These are phyloP conservation scores for Picocystis salinarum DNA, from an alignment of 139 green algal species.

Conservation along the genomic window DNA sequence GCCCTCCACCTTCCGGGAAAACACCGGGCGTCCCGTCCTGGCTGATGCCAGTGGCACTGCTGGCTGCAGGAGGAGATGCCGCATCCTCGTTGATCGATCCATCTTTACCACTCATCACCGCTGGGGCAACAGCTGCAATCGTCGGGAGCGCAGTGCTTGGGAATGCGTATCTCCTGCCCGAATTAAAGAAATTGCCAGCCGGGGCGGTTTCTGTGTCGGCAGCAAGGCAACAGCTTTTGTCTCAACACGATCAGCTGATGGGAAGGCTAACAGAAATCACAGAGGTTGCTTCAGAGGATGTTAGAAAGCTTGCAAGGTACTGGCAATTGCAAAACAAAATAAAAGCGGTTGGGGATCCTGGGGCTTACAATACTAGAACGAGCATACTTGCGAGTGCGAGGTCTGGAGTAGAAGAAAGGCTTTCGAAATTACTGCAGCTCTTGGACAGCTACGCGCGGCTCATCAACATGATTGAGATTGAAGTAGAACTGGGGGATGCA, in stretches of 20 bases:
- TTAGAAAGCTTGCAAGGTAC: slow-evolving; percentile 55
- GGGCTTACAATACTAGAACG: slow-evolving; percentile 13
- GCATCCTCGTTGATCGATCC: slow-evolving; percentile 56
- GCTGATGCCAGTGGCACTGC: slow-evolving; percentile 37
- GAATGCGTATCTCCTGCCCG: slow-evolving; percentile 43
- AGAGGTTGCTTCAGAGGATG: slow-evolving; percentile 36
- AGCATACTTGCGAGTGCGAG: slow-evolving; percentile 25
- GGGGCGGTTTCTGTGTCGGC: slow-evolving; percentile 1
- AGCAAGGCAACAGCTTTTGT: not conserved
- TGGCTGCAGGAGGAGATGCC: slow-evolving; percentile 48
- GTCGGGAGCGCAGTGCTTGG: slow-evolving; percentile 17
- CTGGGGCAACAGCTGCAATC: slow-evolving; percentile 15
- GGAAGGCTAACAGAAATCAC: slow-evolving; percentile 20
- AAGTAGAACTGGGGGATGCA: slow-evolving; percentile 86
- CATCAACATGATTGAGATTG: slow-evolving; percentile 35
- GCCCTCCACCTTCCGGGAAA: slow-evolving; percentile 15
- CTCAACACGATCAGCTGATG: slow-evolving; percentile 29
- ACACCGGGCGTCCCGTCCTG: slow-evolving; percentile 34
- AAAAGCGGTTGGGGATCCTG: slow-evolving; percentile 34
- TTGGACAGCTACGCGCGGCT: slow-evolving; percentile 48
- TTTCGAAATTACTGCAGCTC: slow-evolving; percentile 39
- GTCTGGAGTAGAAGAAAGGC: slow-evolving; percentile 41
- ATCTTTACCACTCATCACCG: slow-evolving; percentile 37
- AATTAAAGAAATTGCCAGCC: slow-evolving; percentile 38
- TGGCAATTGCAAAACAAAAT: slow-evolving; percentile 83